Conservation (phyloP, 169 alveolate species). For the Cryptosporidium baileyi region DNA sequence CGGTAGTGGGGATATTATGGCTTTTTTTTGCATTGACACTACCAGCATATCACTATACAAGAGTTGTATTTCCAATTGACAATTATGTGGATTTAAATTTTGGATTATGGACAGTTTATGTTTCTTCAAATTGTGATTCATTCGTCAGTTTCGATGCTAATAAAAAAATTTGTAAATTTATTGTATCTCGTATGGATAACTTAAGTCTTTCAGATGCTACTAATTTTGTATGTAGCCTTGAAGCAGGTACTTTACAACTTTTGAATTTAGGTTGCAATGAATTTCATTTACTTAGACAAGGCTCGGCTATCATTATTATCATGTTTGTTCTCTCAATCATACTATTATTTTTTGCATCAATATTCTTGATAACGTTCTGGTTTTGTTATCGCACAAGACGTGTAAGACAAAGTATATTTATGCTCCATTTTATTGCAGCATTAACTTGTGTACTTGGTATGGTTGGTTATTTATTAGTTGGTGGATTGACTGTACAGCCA, state of each 20-base stretch:
- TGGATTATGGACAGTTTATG: slow-evolving; percentile 63
- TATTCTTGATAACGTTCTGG: slow-evolving; percentile 51
- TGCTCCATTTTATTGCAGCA: slow-evolving; percentile 64
- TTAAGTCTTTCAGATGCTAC: slow-evolving; percentile 68
- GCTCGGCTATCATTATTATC: slow-evolving; percentile 45
- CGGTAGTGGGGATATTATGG: slow-evolving; percentile 64
- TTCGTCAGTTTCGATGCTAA: slow-evolving; percentile 41
- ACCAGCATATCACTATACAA: slow-evolving; percentile 68
- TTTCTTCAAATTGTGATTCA: slow-evolving; percentile 63
- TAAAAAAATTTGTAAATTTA: slow-evolving; percentile 15
- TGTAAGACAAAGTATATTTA: slow-evolving; percentile 62
- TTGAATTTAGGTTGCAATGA: slow-evolving; percentile 63
- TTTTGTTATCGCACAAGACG: slow-evolving; percentile 69
- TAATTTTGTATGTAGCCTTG: slow-evolving; percentile 63
- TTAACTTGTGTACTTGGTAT: slow-evolving; percentile 52
- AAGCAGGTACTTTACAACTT: slow-evolving; percentile 53
- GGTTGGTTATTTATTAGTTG: slow-evolving; percentile 64
- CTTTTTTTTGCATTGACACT: slow-evolving; percentile 53
- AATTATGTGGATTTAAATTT: slow-evolving; percentile 57
- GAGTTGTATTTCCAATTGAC: slow-evolving; percentile 66
- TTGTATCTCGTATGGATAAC: slow-evolving; percentile 61
- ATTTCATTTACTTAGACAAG: slow-evolving; percentile 39
- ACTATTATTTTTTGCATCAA: slow-evolving; percentile 55
- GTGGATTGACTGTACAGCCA: slow-evolving; percentile 62
- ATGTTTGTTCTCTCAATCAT: slow-evolving; percentile 50